Evolutionary conservation across 129 eudicot genomes (phyloP), one percentile per base, ranked within the genome.

Genomic region (Tagetes patula): DNA sequence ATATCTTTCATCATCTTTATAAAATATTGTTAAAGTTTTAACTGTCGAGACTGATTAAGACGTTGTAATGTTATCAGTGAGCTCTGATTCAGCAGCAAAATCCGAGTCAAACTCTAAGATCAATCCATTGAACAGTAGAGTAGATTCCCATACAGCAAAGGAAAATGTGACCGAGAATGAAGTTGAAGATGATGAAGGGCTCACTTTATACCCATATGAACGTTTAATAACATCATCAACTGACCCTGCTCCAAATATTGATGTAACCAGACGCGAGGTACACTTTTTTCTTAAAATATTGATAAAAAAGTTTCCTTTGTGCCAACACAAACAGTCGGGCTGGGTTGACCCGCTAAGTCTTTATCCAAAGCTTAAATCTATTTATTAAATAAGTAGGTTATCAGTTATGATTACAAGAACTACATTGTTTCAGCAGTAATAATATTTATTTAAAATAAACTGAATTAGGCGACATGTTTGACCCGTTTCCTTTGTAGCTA

Each of bases 201-300:
- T 87, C 33, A 75, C 88, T 2, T 67, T 78, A 73, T 74, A 89
- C 75, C 96, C 98, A 33, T 89, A 82, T 38, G 95, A 89, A 8
- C 90, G 87, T 8, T 86, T 92, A 58, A 89, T 13, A 60, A 92
- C 88, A 33, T 52, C 79, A 46, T 87, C 98, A 53, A 61, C 86
- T 2, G 86, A 92, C 70, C 96, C 95, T 58, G 85, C 82, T 52
- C 73, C 85, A 14, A 88, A 89, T 55, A 89, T 92, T 69, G 98
- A 92, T 80, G 77, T 84, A 56, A 79, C 95, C 4, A 87, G 75
- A 72, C 88, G 98, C 71, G 98, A 92, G 96, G 98, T 92, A 73
- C 64, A 61, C 33, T 67, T 73, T 67, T 8, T 43, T 30, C 7
- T 4, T 4, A 61, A 40, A 59, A 37, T 10, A 6, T 58, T 10